Base-by-base conservation (phyloP, 2,329 filamentous ascomycete species). In the Colletotrichum noveboracense region DNA sequence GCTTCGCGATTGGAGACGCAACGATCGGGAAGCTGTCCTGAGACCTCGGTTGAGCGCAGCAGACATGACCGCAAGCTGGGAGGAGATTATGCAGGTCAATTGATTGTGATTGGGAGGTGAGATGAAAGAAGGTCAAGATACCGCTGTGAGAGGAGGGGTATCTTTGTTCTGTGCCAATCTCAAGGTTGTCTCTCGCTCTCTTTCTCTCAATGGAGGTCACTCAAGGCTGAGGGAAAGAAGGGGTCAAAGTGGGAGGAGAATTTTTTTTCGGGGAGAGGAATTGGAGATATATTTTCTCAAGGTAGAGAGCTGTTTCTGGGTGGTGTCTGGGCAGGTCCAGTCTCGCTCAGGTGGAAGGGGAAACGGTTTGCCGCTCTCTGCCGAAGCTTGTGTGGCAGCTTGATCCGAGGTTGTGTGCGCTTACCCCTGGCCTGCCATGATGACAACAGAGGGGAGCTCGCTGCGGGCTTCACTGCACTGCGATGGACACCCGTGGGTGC, bases 21-120 rank as follows among this genome's bases (percentile, higher is more conserved):
- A 83, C 80, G 89, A 88, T 86, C 86, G 89, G 79, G 89, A 88
- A 77, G 88, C 89, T 79, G 89, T 86, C 80, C 89, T 88, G 79
- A 91, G 84, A 83, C 87, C 88, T 80, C 89, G 88, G 81, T 86
- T 87, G 84, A 89, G 87, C 28, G 73, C 73, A 82, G 87, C 87
- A 83, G 89, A 91, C 89, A 91, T 91, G 82, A 78, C 66, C 43
- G 38, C 62, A 52, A 75, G 62, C 32, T 56, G 43, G 38, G 55
- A 30, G 30, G 34, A 55, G 55, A 48, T 36, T 38, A 64, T 72
- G 67, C 67, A 76, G 34, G 68, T 55, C 69, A 73, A 77, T 76
- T 65, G 65, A 73, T 52, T 71, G 75, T 65, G 65, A 76, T 52
- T 71, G 75, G 52, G 36, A 61, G 28, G 36, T 24, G 48, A 65